phyloP scores from a whole-genome alignment of 805 yeast genomes.

The Millerozyma acaciae region DNA sequence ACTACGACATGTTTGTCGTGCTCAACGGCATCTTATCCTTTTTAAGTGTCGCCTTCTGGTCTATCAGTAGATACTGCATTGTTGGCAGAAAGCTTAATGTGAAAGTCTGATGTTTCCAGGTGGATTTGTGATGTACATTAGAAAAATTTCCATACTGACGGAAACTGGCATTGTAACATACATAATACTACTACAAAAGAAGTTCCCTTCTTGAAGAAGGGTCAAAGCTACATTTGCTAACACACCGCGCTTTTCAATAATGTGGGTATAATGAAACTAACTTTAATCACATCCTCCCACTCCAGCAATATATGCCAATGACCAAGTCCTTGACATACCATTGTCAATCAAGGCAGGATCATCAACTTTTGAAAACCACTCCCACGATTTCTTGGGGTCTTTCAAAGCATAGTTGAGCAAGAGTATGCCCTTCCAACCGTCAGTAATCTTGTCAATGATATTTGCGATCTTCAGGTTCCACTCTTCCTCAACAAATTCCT shows the following conservation, averaged over 20 bases:
- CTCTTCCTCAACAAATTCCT: constrained; percentile 56
- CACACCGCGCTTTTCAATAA: no score
- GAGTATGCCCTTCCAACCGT: constrained; percentile 73
- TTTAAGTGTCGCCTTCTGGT: constrained; percentile 27
- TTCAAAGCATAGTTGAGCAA: constrained; percentile 70
- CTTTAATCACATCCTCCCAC: constrained; percentile 24
- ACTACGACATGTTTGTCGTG: constrained; percentile 28
- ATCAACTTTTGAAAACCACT: constrained; percentile 42
- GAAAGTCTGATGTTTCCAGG: constrained; percentile 17
- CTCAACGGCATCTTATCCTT: constrained; percentile 27
- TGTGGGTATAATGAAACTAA: not conserved
- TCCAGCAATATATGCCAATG: constrained; percentile 69
- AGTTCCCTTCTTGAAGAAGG: no score
- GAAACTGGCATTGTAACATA: no score
- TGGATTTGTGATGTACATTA: no score
- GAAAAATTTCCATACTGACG: no score
- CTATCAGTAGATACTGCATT: constrained; percentile 15
- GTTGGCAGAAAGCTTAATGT: constrained; percentile 20
- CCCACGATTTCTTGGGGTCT: constrained; percentile 53
- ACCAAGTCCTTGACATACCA: constrained; percentile 88
- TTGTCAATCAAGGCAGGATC: constrained; percentile 58
- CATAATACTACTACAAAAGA: no score
- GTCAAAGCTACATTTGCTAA: no score
- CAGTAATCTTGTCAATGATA: constrained; percentile 47
- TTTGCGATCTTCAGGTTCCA: constrained; percentile 50